phyloP scores from a whole-genome alignment of 148 eudicot species.

The Amaranthus palmeri region DNA sequence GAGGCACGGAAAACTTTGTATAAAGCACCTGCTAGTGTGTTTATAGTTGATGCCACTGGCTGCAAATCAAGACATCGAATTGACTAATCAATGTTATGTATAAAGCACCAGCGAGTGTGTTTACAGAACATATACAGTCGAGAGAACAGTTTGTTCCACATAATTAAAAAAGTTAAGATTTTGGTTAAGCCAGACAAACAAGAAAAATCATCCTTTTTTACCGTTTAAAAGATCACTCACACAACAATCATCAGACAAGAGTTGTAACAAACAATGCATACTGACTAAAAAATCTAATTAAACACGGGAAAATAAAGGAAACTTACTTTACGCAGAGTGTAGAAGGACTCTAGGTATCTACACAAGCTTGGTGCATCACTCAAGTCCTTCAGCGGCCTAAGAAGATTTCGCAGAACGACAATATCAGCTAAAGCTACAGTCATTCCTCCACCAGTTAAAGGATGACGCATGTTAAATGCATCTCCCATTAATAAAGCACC shows the following conservation, averaged over 20 bases:
- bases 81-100: neutral
- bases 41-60: conserved; percentile 93
- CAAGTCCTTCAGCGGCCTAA: conserved; percentile 60
- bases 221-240: neutral
- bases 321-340: conserved; percentile 76
- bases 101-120: neutral
- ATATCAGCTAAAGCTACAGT: conserved; percentile 88
- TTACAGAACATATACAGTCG: too few relatives aligned
- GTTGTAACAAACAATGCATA: neutral
- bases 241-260: neutral
- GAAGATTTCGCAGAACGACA: conserved; percentile 68
- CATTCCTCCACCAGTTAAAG: conserved; percentile 92
- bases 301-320: neutral
- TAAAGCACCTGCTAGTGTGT: conserved; percentile 81
- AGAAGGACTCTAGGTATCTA: conserved; percentile 78
- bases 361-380: conserved; percentile 61
- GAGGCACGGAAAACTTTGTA: conserved; percentile 76
- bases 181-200: neutral
- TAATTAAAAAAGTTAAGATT: neutral
- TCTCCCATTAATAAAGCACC: conserved; percentile 91
- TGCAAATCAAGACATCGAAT: conserved; percentile 23
- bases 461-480: conserved; percentile 94
- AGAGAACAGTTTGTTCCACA: too few relatives aligned
- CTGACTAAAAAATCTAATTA: conserved; percentile 5
- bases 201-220: neutral